phyloP scores from a whole-genome alignment of 106 monocot species.

The Dioscorea alata region DNA sequence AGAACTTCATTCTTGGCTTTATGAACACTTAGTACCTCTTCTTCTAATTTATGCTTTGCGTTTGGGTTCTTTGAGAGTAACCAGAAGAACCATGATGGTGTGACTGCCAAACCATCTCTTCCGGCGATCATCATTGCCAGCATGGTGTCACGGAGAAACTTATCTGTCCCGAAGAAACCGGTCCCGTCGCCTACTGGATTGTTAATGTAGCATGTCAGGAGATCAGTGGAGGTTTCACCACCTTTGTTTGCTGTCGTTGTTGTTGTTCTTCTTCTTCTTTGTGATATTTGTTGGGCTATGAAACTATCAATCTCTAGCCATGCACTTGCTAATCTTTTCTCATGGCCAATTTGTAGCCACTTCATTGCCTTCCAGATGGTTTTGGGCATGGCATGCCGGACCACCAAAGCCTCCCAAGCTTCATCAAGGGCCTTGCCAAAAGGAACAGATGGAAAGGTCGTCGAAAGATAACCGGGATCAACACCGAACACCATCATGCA shows the following conservation, averaged over 20 bases:
- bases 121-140: not conserved
- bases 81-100: not conserved
- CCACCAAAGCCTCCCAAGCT: not conserved
- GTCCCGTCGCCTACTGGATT: too few species aligned
- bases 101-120: not conserved
- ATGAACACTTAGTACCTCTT: not conserved
- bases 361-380: not conserved
- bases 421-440: slow-evolving; percentile 4
- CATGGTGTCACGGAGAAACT: not conserved
- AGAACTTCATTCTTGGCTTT: too few species aligned
- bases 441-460: not conserved
- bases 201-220: not conserved
- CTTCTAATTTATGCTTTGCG: not conserved
- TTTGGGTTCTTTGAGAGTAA: not conserved
- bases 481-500: not conserved
- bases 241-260: not conserved
- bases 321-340: not conserved
- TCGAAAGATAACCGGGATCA: not conserved
- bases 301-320: not conserved
- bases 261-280: not conserved
- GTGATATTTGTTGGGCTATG: not conserved
- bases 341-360: not conserved
- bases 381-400: not conserved
- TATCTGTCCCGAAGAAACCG: not conserved
- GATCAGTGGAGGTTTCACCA: not conserved